These are phyloP conservation scores for Mycena floridula DNA, from an alignment of 768 basidiomycete genomes.

Conservation along the genomic window DNA sequence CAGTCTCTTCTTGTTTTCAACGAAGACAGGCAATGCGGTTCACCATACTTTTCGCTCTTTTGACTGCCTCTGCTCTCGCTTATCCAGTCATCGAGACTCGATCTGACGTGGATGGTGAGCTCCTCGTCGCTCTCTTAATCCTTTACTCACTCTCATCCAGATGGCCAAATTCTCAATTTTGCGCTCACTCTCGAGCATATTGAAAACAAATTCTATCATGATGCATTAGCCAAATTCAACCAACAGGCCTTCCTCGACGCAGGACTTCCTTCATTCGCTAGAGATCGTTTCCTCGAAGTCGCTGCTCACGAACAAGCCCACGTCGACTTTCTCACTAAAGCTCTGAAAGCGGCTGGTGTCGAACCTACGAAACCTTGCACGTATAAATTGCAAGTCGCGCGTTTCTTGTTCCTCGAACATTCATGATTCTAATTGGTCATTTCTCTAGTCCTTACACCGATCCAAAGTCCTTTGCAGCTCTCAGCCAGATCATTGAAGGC, in stretches of 20 bases:
- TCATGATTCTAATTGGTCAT: neutral
- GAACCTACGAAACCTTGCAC: slow-evolving; percentile 44
- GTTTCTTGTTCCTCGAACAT: neutral
- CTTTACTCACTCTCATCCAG: slow-evolving; percentile 7
- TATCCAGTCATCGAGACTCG: neutral
- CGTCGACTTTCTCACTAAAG: slow-evolving; percentile 44
- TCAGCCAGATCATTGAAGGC: slow-evolving; percentile 47
- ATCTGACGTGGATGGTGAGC: neutral
- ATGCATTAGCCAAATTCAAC: slow-evolving; percentile 38
- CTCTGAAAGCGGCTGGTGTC: slow-evolving; percentile 30
- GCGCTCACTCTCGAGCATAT: slow-evolving; percentile 45
- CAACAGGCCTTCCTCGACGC: slow-evolving; percentile 36
- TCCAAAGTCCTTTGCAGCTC: slow-evolving; percentile 40
- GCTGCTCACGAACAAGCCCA: slow-evolving; percentile 48
- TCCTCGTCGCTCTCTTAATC: neutral
- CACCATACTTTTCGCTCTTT: neutral
- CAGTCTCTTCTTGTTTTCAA: too few species aligned
- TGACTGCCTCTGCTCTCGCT: neutral
- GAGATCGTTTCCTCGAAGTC: slow-evolving; percentile 46
- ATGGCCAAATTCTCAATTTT: slow-evolving; percentile 34
- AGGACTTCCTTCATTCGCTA: slow-evolving; percentile 44
- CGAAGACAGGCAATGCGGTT: too few species aligned
- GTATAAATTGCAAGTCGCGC: slow-evolving; percentile 48
- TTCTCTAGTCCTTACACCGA: slow-evolving; percentile 35
- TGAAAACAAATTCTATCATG: slow-evolving; percentile 37